Evolutionary conservation across 352 stramenopile genomes (phyloP).

Genomic region (Pythium oligandrum): DNA sequence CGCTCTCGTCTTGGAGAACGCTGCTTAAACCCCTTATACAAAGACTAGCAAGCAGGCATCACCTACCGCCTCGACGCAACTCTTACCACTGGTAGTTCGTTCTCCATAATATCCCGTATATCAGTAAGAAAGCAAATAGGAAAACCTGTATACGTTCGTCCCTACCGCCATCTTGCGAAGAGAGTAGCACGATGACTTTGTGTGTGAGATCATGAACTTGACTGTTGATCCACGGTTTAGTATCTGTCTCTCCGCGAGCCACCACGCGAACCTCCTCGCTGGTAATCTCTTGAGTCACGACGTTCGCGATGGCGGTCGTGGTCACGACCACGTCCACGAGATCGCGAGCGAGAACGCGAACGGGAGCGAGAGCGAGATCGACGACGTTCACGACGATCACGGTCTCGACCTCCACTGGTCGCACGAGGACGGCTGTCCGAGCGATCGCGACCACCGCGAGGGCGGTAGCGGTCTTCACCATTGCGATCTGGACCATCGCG

Average conservation of each 20-base stretch:
- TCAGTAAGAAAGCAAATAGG: too few species aligned
- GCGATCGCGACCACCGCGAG: slow-evolving; percentile 32
- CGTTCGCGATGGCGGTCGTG: slow-evolving; percentile 31
- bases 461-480: slow-evolving; percentile 25
- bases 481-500: slow-evolving; percentile 20
- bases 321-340: slow-evolving; percentile 20
- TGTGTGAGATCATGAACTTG: too few species aligned
- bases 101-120: too few species aligned
- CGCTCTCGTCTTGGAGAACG: slow-evolving; percentile 95
- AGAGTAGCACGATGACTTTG: too few species aligned
- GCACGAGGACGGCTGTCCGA: slow-evolving; percentile 18
- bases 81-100: too few species aligned
- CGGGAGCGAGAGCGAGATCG: slow-evolving; percentile 36
- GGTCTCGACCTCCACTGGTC: slow-evolving; percentile 6
- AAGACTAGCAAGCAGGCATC: too few species aligned
- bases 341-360: slow-evolving; percentile 30
- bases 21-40: slow-evolving; percentile 26
- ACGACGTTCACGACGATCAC: slow-evolving; percentile 22
- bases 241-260: slow-evolving; percentile 18
- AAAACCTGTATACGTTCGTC: too few species aligned
- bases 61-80: too few species aligned
- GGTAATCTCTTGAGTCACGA: slow-evolving; percentile 24
- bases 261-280: slow-evolving; percentile 38
- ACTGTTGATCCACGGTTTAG: background rate
- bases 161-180: too few species aligned